Base-by-base conservation (phyloP, 2,329 filamentous ascomycete species). In the Paraphoma chrysanthemicola region DNA sequence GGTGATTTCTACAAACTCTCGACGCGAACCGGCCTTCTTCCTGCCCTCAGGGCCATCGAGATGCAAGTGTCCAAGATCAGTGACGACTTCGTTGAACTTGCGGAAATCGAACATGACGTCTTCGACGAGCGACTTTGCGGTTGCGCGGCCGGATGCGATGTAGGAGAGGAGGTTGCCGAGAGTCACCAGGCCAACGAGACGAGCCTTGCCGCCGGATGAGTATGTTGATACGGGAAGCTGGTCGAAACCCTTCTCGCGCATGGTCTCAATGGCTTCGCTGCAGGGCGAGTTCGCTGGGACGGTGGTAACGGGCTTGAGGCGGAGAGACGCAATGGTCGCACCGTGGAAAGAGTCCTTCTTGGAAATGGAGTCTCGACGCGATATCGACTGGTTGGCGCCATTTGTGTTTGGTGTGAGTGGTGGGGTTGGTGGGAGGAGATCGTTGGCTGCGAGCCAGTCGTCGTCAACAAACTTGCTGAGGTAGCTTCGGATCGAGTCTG, bases 401-500 rank as follows among this genome's bases (percentile, higher is more conserved):
- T 62, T 62, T 9, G 76, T 62, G 33, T 67, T 62, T 51, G 66
- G 68, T 56, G 56, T 61, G 3, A 60, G 44, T 48, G 74, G 82
- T 59, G 80, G 85, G 50, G 81, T 86, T 62, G 80, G 84, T 39
- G 91, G 87, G 28, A 98, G 85, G 23, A 99, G 91, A 75, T 94
- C 90, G 80, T 99, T 99, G 62, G 95, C 95, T 11, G 93, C 93
- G 53, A 99, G 88, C 96, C 95, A 99, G 82, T 98, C 95, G 74
- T 99, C 96, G 75, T 99, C 95, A 64, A 93, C 93, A 75, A 99
- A 99, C 86, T 99, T 99, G 81, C 90, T 94, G 28, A 99, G 87
- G 78, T 99, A 99, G 79, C 92, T 97, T 72, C 95, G 87, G 74
- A 99, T 98, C 80, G 93, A 97, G 78, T 99, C 95, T 1, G 95